A percentile compares a stretch with the other conserved stretches of the same genome.
Evolutionary conservation across 345 rosid species (phyloP).

Genomic region (Citrus hindsii): DNA sequence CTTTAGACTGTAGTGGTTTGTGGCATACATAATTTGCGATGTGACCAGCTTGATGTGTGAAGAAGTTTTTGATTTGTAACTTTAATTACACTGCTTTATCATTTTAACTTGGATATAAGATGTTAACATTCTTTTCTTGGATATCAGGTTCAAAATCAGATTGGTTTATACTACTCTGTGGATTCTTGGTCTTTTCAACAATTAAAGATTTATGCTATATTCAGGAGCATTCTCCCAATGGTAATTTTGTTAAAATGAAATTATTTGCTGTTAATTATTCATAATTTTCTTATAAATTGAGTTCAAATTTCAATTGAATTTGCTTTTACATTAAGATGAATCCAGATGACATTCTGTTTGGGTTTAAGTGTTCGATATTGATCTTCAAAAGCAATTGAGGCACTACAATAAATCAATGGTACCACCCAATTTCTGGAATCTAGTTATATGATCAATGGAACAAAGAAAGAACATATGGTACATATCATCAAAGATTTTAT

Average conservation of each 20-base stretch:
- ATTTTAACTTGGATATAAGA: no score
- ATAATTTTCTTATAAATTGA: not conserved
- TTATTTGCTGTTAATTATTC: not conserved
- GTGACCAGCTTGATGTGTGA: no score
- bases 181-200: slow-evolving; percentile 19
- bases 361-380: slow-evolving; percentile 82
- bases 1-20: no score
- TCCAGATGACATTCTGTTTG: slow-evolving; percentile 88
- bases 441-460: slow-evolving; percentile 59
- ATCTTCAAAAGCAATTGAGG: slow-evolving; percentile 84
- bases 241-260: slow-evolving; percentile 28
- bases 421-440: slow-evolving; percentile 79
- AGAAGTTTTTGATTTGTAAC: no score
- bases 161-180: no score
- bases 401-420: slow-evolving; percentile 91
- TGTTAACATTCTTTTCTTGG: no score
- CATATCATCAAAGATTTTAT: slow-evolving; percentile 81
- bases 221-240: slow-evolving; percentile 94
- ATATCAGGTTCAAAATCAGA: no score
- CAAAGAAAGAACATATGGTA: slow-evolving; percentile 79
- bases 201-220: slow-evolving; percentile 93
- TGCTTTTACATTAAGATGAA: slow-evolving; percentile 43
- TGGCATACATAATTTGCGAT: no score
- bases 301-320: not conserved
- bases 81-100: no score